Evolutionary conservation across 805 yeast genomes (phyloP).

Genomic region (Pichia insulana): DNA sequence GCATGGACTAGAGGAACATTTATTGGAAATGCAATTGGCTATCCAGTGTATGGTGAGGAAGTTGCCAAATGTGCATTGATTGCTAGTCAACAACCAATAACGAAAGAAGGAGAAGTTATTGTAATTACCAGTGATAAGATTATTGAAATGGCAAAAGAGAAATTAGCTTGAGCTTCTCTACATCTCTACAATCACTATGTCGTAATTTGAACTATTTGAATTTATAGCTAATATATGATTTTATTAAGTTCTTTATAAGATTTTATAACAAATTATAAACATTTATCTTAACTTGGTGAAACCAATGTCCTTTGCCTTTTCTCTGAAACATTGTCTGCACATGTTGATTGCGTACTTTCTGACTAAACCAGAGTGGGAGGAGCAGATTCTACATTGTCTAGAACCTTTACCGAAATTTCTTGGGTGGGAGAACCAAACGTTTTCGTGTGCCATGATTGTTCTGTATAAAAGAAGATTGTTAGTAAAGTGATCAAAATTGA

Average conservation of each 20-base stretch:
- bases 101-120: slow-evolving; percentile 20
- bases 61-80: slow-evolving; percentile 44
- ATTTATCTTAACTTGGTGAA: slow-evolving; percentile 96
- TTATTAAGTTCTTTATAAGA: background rate
- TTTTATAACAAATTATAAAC: slow-evolving; percentile 1
- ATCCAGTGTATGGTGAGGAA: slow-evolving; percentile 57
- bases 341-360: slow-evolving; percentile 99
- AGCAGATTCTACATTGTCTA: slow-evolving; percentile 98
- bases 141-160: slow-evolving; percentile 13
- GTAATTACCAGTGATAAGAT: slow-evolving; percentile 17
- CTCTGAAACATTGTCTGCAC: slow-evolving; percentile 99
- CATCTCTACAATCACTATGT: too few relatives aligned
- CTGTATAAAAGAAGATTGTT: slow-evolving; percentile 5
- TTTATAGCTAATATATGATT: background rate
- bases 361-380: slow-evolving; percentile 98
- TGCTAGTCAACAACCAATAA: slow-evolving; percentile 18
- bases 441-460: slow-evolving; percentile 97
- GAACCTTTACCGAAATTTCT: slow-evolving; percentile 99
- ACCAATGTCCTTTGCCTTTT: slow-evolving; percentile 97
- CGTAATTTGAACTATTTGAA: too few relatives aligned
- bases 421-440: slow-evolving; percentile 99
- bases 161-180: background rate
- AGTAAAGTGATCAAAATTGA: slow-evolving; percentile 16
- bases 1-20: slow-evolving; percentile 27
- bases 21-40: slow-evolving; percentile 24